These are phyloP conservation scores for Podila epicladia DNA, from an alignment of 192 early-diverging fungal species.

Conservation along the genomic window DNA sequence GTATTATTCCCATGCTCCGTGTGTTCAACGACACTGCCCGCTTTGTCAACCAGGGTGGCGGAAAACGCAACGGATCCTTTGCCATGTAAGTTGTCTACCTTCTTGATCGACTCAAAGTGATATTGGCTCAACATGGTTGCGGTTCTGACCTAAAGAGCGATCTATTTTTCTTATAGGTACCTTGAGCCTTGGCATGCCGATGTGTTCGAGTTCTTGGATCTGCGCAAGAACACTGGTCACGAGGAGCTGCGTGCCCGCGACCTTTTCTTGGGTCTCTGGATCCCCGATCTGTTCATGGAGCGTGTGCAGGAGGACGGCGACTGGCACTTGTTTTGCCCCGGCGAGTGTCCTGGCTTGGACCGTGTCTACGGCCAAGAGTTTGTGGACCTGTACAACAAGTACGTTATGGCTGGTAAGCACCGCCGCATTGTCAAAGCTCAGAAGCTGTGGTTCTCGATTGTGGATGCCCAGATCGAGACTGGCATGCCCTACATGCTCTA, in stretches of 20 bases:
- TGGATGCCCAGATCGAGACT: conserved; percentile 97
- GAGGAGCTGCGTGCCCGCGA: conserved; percentile 96
- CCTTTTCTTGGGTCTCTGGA: conserved; percentile 96
- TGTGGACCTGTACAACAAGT: conserved; percentile 83
- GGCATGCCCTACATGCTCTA: conserved; percentile 98
- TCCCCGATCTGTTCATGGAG: conserved; percentile 96
- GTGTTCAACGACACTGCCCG: conserved; percentile 98
- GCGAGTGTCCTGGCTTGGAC: conserved; percentile 88
- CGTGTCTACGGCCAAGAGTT: conserved; percentile 92
- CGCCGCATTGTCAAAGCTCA: conserved; percentile 89
- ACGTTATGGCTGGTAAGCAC: conserved; percentile 83
- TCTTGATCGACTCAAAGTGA: not conserved
- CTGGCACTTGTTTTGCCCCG: conserved; percentile 96
- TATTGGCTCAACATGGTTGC: no score
- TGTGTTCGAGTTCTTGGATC: conserved; percentile 94
- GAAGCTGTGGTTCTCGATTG: conserved; percentile 96
- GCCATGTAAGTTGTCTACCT: conserved; percentile 69
- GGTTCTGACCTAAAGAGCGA: no score
- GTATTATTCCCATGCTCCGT: conserved; percentile 96
- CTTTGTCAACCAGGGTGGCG: conserved; percentile 97
- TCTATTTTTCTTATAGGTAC: conserved; percentile 60
- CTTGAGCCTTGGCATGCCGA: conserved; percentile 98
- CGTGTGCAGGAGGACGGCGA: conserved; percentile 89
- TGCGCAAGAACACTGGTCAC: conserved; percentile 96
- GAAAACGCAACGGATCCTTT: conserved; percentile 96